These are phyloP conservation scores for Plasmodium blacklocki DNA, from an alignment of 169 alveolate species.

Conservation along the genomic window DNA sequence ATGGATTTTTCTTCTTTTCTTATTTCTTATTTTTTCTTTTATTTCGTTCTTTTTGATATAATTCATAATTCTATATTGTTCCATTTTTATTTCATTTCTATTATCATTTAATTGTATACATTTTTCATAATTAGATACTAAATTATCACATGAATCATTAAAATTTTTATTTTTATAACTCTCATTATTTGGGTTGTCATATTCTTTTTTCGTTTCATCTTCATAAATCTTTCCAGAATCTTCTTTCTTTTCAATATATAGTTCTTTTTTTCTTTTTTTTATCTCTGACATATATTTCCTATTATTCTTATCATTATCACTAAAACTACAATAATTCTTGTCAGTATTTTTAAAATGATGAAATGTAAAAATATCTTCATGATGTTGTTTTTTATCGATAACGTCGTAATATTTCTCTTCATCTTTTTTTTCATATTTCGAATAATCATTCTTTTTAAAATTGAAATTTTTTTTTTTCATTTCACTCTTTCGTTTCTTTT, in stretches of 20 bases:
- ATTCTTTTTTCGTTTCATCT: no score
- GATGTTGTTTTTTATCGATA: conserved; percentile 21
- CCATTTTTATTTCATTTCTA: conserved; percentile 15
- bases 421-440: not conserved
- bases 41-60: conserved; percentile 53
- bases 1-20: conserved; percentile 68
- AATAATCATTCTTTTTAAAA: conserved; percentile 2
- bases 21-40: conserved; percentile 66
- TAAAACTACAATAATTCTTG: conserved; percentile 26
- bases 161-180: no score
- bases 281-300: not conserved
- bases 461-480: conserved; percentile 9
- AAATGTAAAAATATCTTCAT: not conserved
- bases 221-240: no score
- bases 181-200: no score
- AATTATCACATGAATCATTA: not conserved
- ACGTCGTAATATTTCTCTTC: conserved; percentile 44
- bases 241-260: no score
- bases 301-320: conserved; percentile 15
- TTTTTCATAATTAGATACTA: conserved; percentile 7
- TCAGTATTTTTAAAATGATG: conserved; percentile 9
- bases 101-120: conserved; percentile 8
- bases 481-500: not conserved
- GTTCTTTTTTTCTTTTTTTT: not conserved
- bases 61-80: conserved; percentile 23